Conservation (phyloP, 257 asterid genomes). For the Capsicum rhomboideum region DNA sequence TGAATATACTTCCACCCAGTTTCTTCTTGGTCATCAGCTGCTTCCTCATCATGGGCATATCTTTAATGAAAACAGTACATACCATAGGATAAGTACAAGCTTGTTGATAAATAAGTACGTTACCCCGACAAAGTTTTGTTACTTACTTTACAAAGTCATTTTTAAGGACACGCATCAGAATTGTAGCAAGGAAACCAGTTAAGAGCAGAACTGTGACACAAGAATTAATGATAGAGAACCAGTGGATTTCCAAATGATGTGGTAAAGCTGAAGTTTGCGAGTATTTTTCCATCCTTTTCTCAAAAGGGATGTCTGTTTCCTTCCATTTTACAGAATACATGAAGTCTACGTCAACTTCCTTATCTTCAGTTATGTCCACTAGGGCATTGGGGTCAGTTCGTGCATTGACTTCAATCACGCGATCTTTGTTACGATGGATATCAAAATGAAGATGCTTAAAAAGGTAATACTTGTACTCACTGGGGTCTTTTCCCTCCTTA, state of each 20-base stretch:
- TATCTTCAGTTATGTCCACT: slow-evolving; percentile 21
- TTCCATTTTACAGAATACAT: slow-evolving; percentile 28
- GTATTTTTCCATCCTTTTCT: slow-evolving; percentile 27
- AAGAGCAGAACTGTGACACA: slow-evolving; percentile 25
- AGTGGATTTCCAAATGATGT: slow-evolving; percentile 24
- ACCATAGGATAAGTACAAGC: background rate
- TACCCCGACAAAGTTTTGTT: background rate
- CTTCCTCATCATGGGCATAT: slow-evolving; percentile 28
- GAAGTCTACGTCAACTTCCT: slow-evolving; percentile 24
- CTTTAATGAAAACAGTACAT: slow-evolving; percentile 7
- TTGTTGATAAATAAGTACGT: background rate
- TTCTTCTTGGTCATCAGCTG: slow-evolving; percentile 28
- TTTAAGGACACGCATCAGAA: slow-evolving; percentile 23
- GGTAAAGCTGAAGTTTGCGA: slow-evolving; percentile 22
- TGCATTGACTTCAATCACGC: slow-evolving; percentile 13
- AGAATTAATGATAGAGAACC: slow-evolving; percentile 29
- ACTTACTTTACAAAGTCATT: slow-evolving; percentile 26
- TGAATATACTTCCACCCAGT: slow-evolving; percentile 30
- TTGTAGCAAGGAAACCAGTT: slow-evolving; percentile 24
- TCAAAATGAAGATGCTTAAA: slow-evolving; percentile 15
- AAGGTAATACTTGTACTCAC: slow-evolving; percentile 10
- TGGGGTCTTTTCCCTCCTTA: slow-evolving; percentile 12
- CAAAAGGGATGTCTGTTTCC: slow-evolving; percentile 19
- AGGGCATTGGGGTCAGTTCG: slow-evolving; percentile 13
- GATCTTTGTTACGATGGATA: slow-evolving; percentile 9